A percentile compares a stretch with the other conserved stretches of the same genome.
Conservation (phyloP, 192 early-diverging fungal species). For the Gigaspora rosea region DNA sequence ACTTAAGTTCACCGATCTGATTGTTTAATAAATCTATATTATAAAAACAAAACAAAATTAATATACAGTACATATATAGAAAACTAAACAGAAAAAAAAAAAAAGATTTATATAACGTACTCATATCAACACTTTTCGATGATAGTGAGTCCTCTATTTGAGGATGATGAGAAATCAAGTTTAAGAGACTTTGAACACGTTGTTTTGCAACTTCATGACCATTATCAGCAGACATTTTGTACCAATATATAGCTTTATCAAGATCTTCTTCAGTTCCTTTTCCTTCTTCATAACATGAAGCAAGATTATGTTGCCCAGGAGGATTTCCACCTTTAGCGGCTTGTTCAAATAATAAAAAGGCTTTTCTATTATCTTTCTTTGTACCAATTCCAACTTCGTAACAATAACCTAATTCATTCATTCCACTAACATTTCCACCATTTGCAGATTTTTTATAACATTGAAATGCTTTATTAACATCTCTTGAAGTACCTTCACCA, state of each 20-base stretch:
- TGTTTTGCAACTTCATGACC: constrained; percentile 20
- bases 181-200: too few relatives aligned
- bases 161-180: too few relatives aligned
- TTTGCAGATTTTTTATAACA: not conserved
- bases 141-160: too few relatives aligned
- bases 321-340: constrained; percentile 19
- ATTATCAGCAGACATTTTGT: constrained; percentile 40
- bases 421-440: not conserved
- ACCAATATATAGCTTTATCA: constrained; percentile 36
- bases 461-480: not conserved
- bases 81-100: too few relatives aligned
- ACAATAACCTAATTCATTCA: not conserved
- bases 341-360: not conserved
- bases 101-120: too few relatives aligned
- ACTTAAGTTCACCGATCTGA: too few relatives aligned
- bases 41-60: too few relatives aligned
- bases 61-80: too few relatives aligned
- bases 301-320: constrained; percentile 39
- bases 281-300: constrained; percentile 42
- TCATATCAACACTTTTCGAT: too few relatives aligned
- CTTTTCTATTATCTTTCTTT: not conserved
- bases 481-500: not conserved
- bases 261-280: constrained; percentile 37
- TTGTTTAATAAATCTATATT: too few relatives aligned
- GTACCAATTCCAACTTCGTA: constrained; percentile 1